A percentile compares a stretch with the other conserved stretches of the same genome.
Evolutionary conservation across 345 rosid genomes (phyloP).

Genomic region (Eucalyptus regnans): DNA sequence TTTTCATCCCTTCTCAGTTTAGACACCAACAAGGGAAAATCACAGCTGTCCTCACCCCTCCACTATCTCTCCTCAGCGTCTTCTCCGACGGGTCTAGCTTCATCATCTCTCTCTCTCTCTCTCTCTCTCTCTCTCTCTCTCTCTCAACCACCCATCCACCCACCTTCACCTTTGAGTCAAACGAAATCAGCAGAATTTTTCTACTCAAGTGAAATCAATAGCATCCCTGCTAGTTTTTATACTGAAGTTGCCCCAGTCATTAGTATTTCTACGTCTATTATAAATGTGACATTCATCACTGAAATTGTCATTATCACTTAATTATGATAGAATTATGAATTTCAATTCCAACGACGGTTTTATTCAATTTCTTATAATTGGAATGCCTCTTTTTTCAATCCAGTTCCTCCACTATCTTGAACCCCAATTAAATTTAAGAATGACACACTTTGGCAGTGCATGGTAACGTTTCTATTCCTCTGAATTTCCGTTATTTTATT

Average conservation of each 20-base stretch:
- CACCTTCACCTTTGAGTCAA: background rate
- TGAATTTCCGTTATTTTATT: too few relatives aligned
- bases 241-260: background rate
- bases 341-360: fast-evolving
- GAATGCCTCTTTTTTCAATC: too few relatives aligned
- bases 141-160: background rate
- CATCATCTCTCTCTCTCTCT: background rate
- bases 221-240: background rate
- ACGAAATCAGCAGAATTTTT: too few relatives aligned
- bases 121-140: too few relatives aligned
- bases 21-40: background rate
- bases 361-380: too few relatives aligned
- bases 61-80: background rate
- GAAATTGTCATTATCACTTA: background rate
- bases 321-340: too few relatives aligned
- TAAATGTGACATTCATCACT: background rate
- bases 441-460: too few relatives aligned
- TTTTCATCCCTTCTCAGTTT: background rate
- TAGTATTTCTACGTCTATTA: background rate
- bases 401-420: too few relatives aligned
- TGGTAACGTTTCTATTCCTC: too few relatives aligned
- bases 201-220: background rate
- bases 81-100: background rate
- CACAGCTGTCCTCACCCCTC: background rate
- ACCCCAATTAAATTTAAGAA: too few relatives aligned